Conservation (phyloP, 164 flowering plant genomes). For the Dillenia turbinata region DNA sequence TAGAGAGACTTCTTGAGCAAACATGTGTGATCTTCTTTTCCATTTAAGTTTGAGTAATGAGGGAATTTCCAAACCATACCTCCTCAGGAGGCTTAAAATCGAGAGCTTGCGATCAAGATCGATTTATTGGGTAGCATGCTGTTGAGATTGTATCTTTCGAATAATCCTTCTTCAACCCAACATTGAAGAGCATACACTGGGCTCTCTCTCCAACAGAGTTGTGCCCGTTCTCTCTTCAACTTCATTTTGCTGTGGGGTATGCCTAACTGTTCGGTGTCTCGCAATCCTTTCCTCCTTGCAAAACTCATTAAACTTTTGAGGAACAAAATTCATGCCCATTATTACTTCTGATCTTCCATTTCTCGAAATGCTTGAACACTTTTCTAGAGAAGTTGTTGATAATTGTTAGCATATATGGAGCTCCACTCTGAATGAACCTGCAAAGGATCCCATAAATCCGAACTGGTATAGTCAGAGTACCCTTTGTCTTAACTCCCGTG, state of each 20-base stretch:
- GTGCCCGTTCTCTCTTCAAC: background rate
- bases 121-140: background rate
- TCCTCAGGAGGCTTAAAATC: slow-evolving; percentile 6
- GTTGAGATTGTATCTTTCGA: background rate
- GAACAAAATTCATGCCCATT: background rate
- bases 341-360: slow-evolving; percentile 7
- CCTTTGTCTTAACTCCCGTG: background rate
- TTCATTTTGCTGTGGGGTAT: background rate
- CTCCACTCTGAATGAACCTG: background rate
- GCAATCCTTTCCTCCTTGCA: background rate
- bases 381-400: slow-evolving; percentile 9
- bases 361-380: background rate
- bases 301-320: background rate
- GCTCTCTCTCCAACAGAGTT: background rate
- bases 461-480: slow-evolving; percentile 9
- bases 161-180: background rate
- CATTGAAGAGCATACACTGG: slow-evolving; percentile 1
- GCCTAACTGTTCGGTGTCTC: background rate
- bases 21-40: slow-evolving; percentile 1
- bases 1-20: background rate
- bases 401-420: background rate
- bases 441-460: slow-evolving; percentile 11
- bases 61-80: slow-evolving; percentile 4
- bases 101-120: background rate
- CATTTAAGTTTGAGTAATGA: slow-evolving; percentile 3